Evolutionary conservation across 208 protist species (phyloP).

Genomic region (Crithidia mellificae): DNA sequence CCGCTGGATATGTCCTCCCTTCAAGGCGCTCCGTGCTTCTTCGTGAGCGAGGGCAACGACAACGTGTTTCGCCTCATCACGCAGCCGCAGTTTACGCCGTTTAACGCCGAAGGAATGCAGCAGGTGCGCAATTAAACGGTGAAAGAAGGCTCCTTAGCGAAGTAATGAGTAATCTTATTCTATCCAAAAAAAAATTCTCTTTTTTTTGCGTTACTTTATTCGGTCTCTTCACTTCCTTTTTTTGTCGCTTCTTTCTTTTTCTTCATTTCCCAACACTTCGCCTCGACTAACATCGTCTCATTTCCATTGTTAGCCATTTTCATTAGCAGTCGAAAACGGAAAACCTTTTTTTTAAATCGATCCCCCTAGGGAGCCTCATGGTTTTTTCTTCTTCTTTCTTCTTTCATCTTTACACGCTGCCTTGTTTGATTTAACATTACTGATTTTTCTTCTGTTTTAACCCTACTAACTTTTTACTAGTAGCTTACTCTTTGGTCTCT

Average conservation of each 20-base stretch:
- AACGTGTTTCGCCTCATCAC: conserved; percentile 44
- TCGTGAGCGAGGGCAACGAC: conserved; percentile 39
- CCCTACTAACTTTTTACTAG: neutral
- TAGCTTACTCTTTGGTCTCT: conserved; percentile 2
- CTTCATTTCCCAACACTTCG: conserved; percentile 6
- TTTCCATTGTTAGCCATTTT: conserved; percentile 14
- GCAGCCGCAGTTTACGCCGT: conserved; percentile 21
- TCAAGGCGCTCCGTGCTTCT: conserved; percentile 29
- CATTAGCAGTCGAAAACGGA: conserved; percentile 14
- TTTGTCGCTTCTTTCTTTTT: neutral
- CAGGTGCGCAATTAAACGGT: conserved; percentile 15
- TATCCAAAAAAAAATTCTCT: neutral
- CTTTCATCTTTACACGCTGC: conserved; percentile 8
- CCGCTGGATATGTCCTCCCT: conserved; percentile 27
- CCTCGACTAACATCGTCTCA: conserved; percentile 9
- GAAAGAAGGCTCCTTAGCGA: conserved; percentile 3
- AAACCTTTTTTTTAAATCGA: conserved; percentile 14
- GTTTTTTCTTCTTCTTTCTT: conserved; percentile 6
- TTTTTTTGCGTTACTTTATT: conserved; percentile 6
- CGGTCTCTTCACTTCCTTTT: conserved; percentile 3
- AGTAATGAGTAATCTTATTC: neutral
- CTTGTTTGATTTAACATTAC: neutral
- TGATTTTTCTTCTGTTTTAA: conserved; percentile 3
- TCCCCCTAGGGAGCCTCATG: conserved; percentile 4
- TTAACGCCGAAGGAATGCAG: conserved; percentile 6